A percentile compares a stretch with the other conserved stretches of the same genome.
Conservation (phyloP, 129 eudicot species). For the sunflower (Helianthus annuus) region HanXRQr2.0-SUNRISE NC_035440.2:106669495-106669994, state of each 20-base stretch:
- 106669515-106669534: background rate
- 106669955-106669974: background rate
- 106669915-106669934: background rate
- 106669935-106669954: background rate
- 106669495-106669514: background rate
- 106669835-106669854: background rate
- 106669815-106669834: background rate
- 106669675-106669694: slow-evolving; percentile 45
- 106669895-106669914: background rate
- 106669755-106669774: slow-evolving; percentile 1
- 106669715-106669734: slow-evolving; percentile 75
- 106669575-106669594: slow-evolving; percentile 51
- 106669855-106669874: background rate
- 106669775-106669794: background rate
- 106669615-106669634: slow-evolving; percentile 58
- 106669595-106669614: slow-evolving; percentile 61
- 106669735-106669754: slow-evolving; percentile 39
- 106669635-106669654: slow-evolving; percentile 48
- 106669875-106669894: background rate
- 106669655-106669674: slow-evolving; percentile 51
- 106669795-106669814: background rate
- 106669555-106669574: background rate
- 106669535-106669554: background rate
- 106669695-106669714: slow-evolving; percentile 59
- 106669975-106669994: background rate